These are phyloP conservation scores for Plasmodium vivax DNA, from an alignment of 169 alveolate genomes.

Conservation along the genomic window DNA sequence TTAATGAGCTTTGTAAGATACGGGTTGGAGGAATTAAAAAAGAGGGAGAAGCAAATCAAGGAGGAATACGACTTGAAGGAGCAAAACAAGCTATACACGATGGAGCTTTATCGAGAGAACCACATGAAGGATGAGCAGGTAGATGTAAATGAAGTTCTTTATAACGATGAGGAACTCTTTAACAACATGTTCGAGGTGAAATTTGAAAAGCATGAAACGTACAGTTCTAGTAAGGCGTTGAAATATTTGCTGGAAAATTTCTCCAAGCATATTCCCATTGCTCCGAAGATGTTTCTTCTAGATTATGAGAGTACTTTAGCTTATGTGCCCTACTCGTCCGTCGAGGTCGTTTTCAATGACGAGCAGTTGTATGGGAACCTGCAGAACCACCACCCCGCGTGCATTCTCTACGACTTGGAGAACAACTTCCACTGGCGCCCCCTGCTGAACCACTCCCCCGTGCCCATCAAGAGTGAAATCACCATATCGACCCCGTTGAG, in stretches of 20 bases:
- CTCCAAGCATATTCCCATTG: conserved; percentile 78
- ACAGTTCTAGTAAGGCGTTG: conserved; percentile 60
- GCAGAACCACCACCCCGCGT: conserved; percentile 90
- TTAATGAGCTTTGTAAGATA: conserved; percentile 28
- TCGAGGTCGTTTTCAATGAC: conserved; percentile 87
- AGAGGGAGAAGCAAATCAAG: conserved; percentile 34
- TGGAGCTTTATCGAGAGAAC: conserved; percentile 62
- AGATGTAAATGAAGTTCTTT: conserved; percentile 30
- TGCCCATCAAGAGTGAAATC: conserved; percentile 61
- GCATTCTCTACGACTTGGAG: conserved; percentile 88
- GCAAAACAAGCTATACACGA: conserved; percentile 59
- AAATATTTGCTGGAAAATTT: conserved; percentile 76
- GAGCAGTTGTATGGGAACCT: conserved; percentile 89
- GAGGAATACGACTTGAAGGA: conserved; percentile 66
- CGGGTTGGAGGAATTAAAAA: conserved; percentile 69
- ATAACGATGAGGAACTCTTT: conserved; percentile 66
- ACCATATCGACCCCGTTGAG: conserved; percentile 70
- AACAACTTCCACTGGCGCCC: conserved; percentile 85
- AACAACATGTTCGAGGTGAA: conserved; percentile 70
- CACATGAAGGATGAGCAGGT: conserved; percentile 72
- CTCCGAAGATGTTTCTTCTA: conserved; percentile 76
- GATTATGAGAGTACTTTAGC: conserved; percentile 83
- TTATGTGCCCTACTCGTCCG: conserved; percentile 86
- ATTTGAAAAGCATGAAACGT: conserved; percentile 71
- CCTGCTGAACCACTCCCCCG: conserved; percentile 79